phyloP scores from a whole-genome alignment of 495 filamentous ascomycete genomes.

The Rhizodiscina lignyota region DNA sequence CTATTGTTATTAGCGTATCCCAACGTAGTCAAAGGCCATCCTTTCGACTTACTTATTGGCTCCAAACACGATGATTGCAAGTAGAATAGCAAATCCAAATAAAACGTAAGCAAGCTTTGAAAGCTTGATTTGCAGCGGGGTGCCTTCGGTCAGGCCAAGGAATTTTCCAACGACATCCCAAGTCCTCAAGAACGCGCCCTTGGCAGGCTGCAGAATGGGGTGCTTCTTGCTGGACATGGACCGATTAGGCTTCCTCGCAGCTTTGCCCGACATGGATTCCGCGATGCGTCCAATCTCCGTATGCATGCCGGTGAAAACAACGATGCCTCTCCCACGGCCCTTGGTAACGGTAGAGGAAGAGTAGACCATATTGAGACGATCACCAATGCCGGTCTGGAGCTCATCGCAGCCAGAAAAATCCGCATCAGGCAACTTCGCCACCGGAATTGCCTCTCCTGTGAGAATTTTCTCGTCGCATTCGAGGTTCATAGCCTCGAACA shows the following conservation, averaged over 20 bases:
- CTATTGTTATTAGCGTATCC: conserved; percentile 55
- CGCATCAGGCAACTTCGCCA: conserved; percentile 29
- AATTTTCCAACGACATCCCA: conserved; percentile 50
- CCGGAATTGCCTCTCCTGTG: conserved; percentile 56
- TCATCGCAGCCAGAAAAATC: conserved; percentile 27
- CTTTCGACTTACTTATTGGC: conserved; percentile 60
- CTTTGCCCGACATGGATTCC: conserved; percentile 39
- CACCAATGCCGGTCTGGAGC: conserved; percentile 36
- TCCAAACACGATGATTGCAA: conserved; percentile 67
- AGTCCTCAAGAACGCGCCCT: conserved; percentile 36
- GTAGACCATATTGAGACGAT: conserved; percentile 54
- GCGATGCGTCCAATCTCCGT: conserved; percentile 83
- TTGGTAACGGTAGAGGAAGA: conserved; percentile 51
- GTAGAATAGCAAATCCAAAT: conserved; percentile 54
- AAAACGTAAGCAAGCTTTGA: conserved; percentile 60
- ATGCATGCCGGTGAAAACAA: conserved; percentile 56
- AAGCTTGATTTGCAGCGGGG: conserved; percentile 67
- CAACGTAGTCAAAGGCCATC: too few species aligned
- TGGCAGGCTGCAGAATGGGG: conserved; percentile 39
- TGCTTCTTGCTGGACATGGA: conserved; percentile 48
- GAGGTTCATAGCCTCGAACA: conserved; percentile 69
- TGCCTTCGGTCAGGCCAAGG: conserved; percentile 62
- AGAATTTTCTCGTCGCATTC: conserved; percentile 52
- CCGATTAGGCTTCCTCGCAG: conserved; percentile 39
- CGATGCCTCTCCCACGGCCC: conserved; percentile 50